phyloP scores from a whole-genome alignment of 805 yeast genomes.

The Candida tammaniensis region DNA sequence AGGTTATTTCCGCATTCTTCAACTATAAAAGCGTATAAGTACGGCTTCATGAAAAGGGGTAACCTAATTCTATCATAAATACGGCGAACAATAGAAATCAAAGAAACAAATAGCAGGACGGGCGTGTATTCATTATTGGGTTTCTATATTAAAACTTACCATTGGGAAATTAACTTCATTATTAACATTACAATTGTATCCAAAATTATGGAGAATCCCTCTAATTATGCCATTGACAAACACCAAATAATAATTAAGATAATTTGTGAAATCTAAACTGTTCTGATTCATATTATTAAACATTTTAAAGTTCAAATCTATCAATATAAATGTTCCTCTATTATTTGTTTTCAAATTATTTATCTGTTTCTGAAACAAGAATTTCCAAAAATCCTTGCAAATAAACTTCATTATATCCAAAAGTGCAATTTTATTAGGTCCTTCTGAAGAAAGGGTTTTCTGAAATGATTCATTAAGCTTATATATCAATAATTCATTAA shows the following conservation, averaged over 20 bases:
- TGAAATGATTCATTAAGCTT: slow-evolving; percentile 24
- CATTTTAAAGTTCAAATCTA: slow-evolving; percentile 62
- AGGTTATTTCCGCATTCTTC: too few species aligned
- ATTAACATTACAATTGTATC: slow-evolving; percentile 60
- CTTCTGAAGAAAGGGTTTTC: slow-evolving; percentile 15
- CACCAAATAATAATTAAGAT: slow-evolving; percentile 54
- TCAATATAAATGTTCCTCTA: slow-evolving; percentile 75
- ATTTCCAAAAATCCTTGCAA: slow-evolving; percentile 89
- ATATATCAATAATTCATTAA: slow-evolving; percentile 48
- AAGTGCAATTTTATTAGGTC: slow-evolving; percentile 50
- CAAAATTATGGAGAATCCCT: slow-evolving; percentile 69
- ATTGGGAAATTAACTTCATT: slow-evolving; percentile 65
- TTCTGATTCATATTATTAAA: slow-evolving; percentile 51
- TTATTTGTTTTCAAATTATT: slow-evolving; percentile 93
- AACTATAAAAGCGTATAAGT: too few species aligned
- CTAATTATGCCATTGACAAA: slow-evolving; percentile 75
- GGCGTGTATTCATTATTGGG: slow-evolving; percentile 23
- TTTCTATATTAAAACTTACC: slow-evolving; percentile 72
- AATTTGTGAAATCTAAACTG: slow-evolving; percentile 51
- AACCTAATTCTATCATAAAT: too few species aligned
- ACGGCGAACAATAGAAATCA: too few species aligned
- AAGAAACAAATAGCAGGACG: too few species aligned
- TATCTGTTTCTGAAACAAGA: slow-evolving; percentile 78
- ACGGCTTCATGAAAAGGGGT: too few species aligned
- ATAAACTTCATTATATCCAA: slow-evolving; percentile 87